phyloP scores from a whole-genome alignment of 257 asterid species.

The Nicotiana noctiflora region DNA sequence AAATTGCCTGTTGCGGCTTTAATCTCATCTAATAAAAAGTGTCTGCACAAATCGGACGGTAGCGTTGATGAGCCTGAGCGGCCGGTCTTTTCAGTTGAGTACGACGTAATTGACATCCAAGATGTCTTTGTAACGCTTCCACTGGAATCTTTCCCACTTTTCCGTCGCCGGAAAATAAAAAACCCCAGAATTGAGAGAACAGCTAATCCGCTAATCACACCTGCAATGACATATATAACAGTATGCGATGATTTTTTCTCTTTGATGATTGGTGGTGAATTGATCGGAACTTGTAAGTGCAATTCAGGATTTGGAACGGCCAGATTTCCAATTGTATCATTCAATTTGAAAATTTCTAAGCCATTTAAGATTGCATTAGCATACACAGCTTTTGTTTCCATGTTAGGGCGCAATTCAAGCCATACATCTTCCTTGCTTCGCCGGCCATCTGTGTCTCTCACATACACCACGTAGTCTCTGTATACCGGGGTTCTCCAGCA shows the following conservation, averaged over 20 bases:
- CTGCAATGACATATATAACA: too few species aligned
- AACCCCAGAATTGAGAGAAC: slow-evolving; percentile 11
- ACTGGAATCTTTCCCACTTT: slow-evolving; percentile 16
- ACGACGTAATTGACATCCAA: too few species aligned
- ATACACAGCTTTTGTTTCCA: accelerated
- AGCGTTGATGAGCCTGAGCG: slow-evolving; percentile 25
- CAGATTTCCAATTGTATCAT: slow-evolving; percentile 18
- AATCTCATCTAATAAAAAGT: slow-evolving; percentile 38
- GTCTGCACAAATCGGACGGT: slow-evolving; percentile 19
- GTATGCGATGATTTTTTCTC: background rate
- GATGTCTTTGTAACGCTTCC: slow-evolving; percentile 21
- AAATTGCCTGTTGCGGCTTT: slow-evolving; percentile 36
- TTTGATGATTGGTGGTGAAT: background rate
- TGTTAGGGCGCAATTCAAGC: slow-evolving; percentile 29
- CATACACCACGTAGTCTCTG: slow-evolving; percentile 27
- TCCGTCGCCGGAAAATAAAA: slow-evolving; percentile 20
- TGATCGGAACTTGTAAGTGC: background rate
- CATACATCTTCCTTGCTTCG: slow-evolving; percentile 17
- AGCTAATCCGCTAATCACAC: slow-evolving; percentile 20
- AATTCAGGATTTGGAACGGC: slow-evolving; percentile 34
- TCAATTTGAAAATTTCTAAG: slow-evolving; percentile 52
- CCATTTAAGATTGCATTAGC: slow-evolving; percentile 39
- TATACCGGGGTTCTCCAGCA: slow-evolving; percentile 27
- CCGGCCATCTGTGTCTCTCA: slow-evolving; percentile 8
- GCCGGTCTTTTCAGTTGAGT: too few species aligned